These are phyloP conservation scores for Aspergillus sclerotiicarbonarius DNA, from an alignment of 495 filamentous ascomycete genomes.

Conservation along the genomic window DNA sequence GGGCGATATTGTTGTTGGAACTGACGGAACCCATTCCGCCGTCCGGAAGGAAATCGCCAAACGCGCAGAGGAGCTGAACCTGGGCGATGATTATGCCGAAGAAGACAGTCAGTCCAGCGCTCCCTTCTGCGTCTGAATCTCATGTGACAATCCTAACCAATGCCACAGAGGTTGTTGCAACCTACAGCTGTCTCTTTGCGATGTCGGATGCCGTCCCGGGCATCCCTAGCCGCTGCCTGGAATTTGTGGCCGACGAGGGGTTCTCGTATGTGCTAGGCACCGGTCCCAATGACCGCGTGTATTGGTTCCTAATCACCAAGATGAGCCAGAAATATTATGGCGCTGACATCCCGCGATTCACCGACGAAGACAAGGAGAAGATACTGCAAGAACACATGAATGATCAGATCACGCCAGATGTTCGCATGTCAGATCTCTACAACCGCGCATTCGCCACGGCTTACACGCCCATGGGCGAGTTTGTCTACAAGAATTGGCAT, in stretches of 20 bases:
- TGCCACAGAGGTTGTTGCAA: conserved; percentile 21
- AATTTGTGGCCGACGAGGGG: conserved; percentile 18
- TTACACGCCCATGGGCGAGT: conserved; percentile 21
- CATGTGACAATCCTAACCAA: not conserved
- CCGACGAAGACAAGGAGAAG: conserved; percentile 25
- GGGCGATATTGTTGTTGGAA: conserved; percentile 49
- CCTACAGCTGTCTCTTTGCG: conserved; percentile 27
- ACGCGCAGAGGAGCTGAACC: conserved; percentile 13
- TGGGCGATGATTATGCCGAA: conserved; percentile 22
- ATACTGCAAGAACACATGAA: conserved; percentile 22
- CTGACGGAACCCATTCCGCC: conserved; percentile 50
- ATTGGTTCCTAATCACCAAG: conserved; percentile 24
- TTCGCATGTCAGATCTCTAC: conserved; percentile 21
- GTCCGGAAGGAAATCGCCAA: conserved; percentile 43
- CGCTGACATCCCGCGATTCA: conserved; percentile 35
- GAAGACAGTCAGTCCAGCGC: conserved; percentile 12
- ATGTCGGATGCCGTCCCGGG: conserved; percentile 18
- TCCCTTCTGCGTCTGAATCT: not conserved
- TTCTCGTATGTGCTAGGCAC: conserved; percentile 24
- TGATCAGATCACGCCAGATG: conserved; percentile 29
- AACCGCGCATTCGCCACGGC: conserved; percentile 10
- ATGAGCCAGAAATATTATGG: conserved; percentile 27
- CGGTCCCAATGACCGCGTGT: conserved; percentile 22
- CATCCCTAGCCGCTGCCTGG: conserved; percentile 10
- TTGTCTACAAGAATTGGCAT: conserved; percentile 27